Conservation (phyloP, 768 basidiomycete species). For the Suillus luteus region DNA sequence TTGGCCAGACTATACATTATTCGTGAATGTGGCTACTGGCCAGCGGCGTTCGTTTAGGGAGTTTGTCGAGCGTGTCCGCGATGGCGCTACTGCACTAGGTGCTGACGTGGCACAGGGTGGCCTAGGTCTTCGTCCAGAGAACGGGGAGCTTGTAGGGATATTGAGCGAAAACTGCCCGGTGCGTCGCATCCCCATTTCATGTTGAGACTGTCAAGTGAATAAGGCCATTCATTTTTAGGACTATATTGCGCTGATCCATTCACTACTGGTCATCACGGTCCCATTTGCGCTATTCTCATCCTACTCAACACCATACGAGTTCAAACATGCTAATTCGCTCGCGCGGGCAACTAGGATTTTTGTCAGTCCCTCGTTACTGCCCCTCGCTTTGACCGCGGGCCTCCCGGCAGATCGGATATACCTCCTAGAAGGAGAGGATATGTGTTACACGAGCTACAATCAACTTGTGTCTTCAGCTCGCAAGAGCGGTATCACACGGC, state of each 20-base stretch:
- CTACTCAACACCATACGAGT: conserved; percentile 50
- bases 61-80: conserved; percentile 46
- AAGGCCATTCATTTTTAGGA: conserved; percentile 37
- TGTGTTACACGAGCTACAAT: conserved; percentile 41
- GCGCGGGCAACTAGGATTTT: conserved; percentile 51
- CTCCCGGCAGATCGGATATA: conserved; percentile 42
- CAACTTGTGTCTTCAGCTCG: conserved; percentile 42
- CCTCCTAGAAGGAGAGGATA: conserved; percentile 41
- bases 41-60: conserved; percentile 43
- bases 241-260: conserved; percentile 44
- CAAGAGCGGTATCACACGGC: conserved; percentile 36
- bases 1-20: conserved; percentile 52
- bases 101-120: conserved; percentile 49
- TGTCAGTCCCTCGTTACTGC: conserved; percentile 42
- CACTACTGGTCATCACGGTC: conserved; percentile 43
- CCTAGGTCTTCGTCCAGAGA: conserved; percentile 45
- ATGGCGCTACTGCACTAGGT: conserved; percentile 54
- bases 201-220: background rate
- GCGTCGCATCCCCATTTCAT: conserved; percentile 21
- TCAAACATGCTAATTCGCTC: conserved; percentile 47
- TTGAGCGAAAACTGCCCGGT: conserved; percentile 66
- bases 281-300: conserved; percentile 51
- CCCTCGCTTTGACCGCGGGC: conserved; percentile 35
- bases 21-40: conserved; percentile 55
- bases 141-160: conserved; percentile 63